Evolutionary conservation across 2,329 filamentous ascomycete genomes (phyloP).

Genomic region (Lomentospora prolificans): DNA sequence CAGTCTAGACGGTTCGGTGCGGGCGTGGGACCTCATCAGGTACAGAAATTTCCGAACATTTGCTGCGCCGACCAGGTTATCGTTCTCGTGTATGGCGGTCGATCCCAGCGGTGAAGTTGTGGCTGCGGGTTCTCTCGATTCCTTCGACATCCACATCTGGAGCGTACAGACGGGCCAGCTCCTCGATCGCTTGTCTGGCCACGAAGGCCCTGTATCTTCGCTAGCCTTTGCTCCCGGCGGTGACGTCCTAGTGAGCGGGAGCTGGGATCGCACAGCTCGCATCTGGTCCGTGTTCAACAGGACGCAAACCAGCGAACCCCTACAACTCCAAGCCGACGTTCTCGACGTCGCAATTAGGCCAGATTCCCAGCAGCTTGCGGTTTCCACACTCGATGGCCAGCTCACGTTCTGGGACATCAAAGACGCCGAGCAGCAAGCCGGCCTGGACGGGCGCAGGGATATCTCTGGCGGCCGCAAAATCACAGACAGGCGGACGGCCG

Average conservation of each 20-base stretch:
- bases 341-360: slow-evolving; percentile 78
- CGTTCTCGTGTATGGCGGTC: slow-evolving; percentile 91
- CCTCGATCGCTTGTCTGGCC: slow-evolving; percentile 79
- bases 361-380: slow-evolving; percentile 81
- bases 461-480: slow-evolving; percentile 86
- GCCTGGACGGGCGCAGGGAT: slow-evolving; percentile 82
- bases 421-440: slow-evolving; percentile 76
- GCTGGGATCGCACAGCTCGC: slow-evolving; percentile 91
- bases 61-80: slow-evolving; percentile 81
- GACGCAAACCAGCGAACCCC: slow-evolving; percentile 87
- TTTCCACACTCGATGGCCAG: slow-evolving; percentile 88
- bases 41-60: slow-evolving; percentile 98
- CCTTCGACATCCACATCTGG: slow-evolving; percentile 97
- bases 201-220: slow-evolving; percentile 86
- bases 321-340: slow-evolving; percentile 87
- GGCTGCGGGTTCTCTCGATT: slow-evolving; percentile 88
- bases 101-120: slow-evolving; percentile 95
- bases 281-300: slow-evolving; percentile 94
- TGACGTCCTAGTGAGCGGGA: slow-evolving; percentile 74
- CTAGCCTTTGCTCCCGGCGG: slow-evolving; percentile 85
- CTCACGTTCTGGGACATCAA: slow-evolving; percentile 90
- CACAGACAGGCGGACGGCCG: slow-evolving; percentile 79
- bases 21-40: slow-evolving; percentile 91
- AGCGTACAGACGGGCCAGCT: slow-evolving; percentile 95
- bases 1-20: slow-evolving; percentile 84